Conservation (phyloP, 1,139 yeast genomes). For the Scheffersomyces segobiensis region DNA sequence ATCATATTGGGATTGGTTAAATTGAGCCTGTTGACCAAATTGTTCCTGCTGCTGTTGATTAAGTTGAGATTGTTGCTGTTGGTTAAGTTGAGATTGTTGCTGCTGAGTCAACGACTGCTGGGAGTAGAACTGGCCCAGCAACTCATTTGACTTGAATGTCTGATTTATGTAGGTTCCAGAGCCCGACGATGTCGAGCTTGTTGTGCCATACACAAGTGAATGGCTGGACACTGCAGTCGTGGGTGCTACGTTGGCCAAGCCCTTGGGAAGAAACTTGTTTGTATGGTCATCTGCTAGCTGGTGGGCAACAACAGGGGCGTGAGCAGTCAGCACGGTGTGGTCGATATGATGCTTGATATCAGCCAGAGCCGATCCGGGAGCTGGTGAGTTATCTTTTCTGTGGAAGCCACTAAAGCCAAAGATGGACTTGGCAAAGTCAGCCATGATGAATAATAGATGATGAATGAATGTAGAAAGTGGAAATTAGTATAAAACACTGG, state of each 20-base stretch:
- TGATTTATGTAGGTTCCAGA: slow-evolving; percentile 28
- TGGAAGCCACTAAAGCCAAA: slow-evolving; percentile 57
- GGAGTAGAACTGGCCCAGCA: slow-evolving; percentile 6
- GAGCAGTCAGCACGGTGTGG: slow-evolving; percentile 2
- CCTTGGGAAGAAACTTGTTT: slow-evolving; percentile 37
- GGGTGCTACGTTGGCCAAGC: slow-evolving; percentile 44
- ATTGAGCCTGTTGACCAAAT: slow-evolving; percentile 4
- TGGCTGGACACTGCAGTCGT: slow-evolving; percentile 67
- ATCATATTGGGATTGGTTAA: slow-evolving; percentile 12
- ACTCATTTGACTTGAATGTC: slow-evolving; percentile 19
- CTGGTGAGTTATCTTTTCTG: slow-evolving; percentile 24
- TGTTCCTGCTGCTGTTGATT: slow-evolving; percentile 11
- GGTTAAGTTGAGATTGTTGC: slow-evolving; percentile 14
- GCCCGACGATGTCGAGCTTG: slow-evolving; percentile 34
- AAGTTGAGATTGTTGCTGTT: slow-evolving; percentile 9
- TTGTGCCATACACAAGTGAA: slow-evolving; percentile 70
- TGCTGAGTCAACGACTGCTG: slow-evolving; percentile 15
- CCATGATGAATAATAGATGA: slow-evolving; percentile 36
- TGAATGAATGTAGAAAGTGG: neutral
- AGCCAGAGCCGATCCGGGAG: slow-evolving; percentile 2
- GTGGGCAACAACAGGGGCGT: slow-evolving; percentile 4
- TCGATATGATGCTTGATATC: slow-evolving; percentile 5
- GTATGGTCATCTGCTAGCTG: slow-evolving; percentile 8
- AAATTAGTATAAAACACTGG: neutral
- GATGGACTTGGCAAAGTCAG: slow-evolving; percentile 62